A percentile compares a stretch with the other conserved stretches of the same genome.
Conservation (phyloP, 768 basidiomycete genomes). For the Megacollybia marginata region DNA sequence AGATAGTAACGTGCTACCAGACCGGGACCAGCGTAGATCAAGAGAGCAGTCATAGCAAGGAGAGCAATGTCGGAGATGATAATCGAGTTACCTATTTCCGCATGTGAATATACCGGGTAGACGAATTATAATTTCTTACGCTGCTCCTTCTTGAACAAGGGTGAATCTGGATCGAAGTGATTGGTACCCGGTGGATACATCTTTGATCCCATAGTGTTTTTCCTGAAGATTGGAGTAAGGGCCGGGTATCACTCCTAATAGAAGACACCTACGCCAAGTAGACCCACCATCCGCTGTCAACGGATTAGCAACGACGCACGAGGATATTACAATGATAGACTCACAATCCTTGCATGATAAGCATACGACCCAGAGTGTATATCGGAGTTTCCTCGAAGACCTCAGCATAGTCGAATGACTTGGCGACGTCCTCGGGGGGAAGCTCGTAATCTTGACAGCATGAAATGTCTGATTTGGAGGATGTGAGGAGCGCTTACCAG, state of each 20-base stretch:
- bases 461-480: constrained; percentile 10
- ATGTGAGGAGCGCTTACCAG: too few relatives aligned
- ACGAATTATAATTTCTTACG: not conserved
- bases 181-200: constrained; percentile 42
- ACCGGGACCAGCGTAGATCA: constrained; percentile 30
- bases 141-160: constrained; percentile 2
- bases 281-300: constrained; percentile 23
- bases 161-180: constrained; percentile 4
- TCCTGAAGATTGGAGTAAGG: not conserved
- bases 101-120: not conserved
- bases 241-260: not conserved
- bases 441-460: constrained; percentile 31
- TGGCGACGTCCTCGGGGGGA: constrained; percentile 30
- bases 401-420: constrained; percentile 33
- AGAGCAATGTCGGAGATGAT: constrained; percentile 45
- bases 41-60: constrained; percentile 28
- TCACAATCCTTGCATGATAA: constrained; percentile 33
- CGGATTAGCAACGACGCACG: not conserved
- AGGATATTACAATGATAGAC: not conserved
- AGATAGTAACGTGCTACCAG: constrained; percentile 35
- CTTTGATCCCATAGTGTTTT: constrained; percentile 40
- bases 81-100: constrained; percentile 20
- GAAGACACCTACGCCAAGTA: constrained; percentile 4
- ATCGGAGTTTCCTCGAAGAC: constrained; percentile 48
- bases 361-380: constrained; percentile 31